Evolutionary conservation across 2,329 filamentous ascomycete species (phyloP), one percentile per base, ranked within the genome.

Genomic region (Fusarium sp.): DNA sequence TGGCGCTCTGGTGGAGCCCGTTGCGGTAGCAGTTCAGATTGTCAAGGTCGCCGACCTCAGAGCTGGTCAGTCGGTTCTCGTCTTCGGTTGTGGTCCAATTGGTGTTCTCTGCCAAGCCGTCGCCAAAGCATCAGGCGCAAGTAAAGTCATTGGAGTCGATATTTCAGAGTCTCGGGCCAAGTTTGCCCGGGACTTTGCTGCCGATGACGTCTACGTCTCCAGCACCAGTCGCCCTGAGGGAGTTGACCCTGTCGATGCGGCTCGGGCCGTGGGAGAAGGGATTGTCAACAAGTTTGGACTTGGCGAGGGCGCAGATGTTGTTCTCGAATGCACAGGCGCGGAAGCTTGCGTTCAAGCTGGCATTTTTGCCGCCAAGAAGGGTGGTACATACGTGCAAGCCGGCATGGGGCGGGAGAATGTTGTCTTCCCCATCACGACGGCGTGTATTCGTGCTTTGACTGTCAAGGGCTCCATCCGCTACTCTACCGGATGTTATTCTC

Each of bases 391-490:
- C 74, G 82, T 88, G 1, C 85, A 88, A 65, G 85, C 82, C 2
- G 86, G 86, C 1, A 85, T 87, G 83, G 85, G 84, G 1, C 80
- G 79, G 28, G 82, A 84, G 78, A 85, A 84, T 50, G 81, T 88
- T 12, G 73, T 81, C 1, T 87, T 88, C 57, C 86, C 86, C 0
- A 87, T 88, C 60, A 84, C 82, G 0, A 81, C 81, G 0, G 81
- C 82, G 2, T 87, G 84, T 62, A 85, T 84, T 61, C 79, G 82
- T 6, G 86, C 79, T 1, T 72, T 88, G 48, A 83, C 75, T 4
- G 78, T 88, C 64, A 82, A 84, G 55, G 87, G 86, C 2, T 85
- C 82, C 0, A 86, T 88, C 54, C 79, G 86, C 3, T 89, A 88
- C 63, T 82, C 79, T 5, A 77, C 81, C 0, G 86, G 86, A 1